A percentile compares a stretch with the other conserved stretches of the same genome.
Conservation (phyloP, 495 filamentous ascomycete species). For the Neurospora sp. region DNA sequence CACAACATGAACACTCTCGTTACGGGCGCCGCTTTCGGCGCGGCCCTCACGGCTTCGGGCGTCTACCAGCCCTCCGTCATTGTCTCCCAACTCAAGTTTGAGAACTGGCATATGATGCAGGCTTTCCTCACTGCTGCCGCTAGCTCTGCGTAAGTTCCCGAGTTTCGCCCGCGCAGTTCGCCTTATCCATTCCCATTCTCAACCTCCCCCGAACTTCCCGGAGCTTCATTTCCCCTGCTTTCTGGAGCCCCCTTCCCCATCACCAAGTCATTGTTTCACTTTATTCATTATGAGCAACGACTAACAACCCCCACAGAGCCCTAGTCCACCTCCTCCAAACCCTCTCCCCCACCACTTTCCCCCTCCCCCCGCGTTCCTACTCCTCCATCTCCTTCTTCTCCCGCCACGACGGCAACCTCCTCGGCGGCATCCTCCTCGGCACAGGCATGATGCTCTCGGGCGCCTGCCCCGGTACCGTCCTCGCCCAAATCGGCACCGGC, state of each 20-base stretch:
- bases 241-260: too few relatives aligned
- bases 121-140: conserved; percentile 46
- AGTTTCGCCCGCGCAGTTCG: too few relatives aligned
- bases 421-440: conserved; percentile 45
- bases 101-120: conserved; percentile 49
- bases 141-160: conserved; percentile 40
- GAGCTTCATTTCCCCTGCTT: too few relatives aligned
- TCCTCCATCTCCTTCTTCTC: conserved; percentile 31
- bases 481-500: conserved; percentile 43
- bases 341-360: conserved; percentile 22
- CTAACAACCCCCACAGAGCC: conserved; percentile 9
- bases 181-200: too few relatives aligned
- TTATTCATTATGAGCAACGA: too few relatives aligned
- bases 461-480: conserved; percentile 46
- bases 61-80: conserved; percentile 45
- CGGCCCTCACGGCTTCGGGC: conserved; percentile 41
- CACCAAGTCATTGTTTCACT: too few relatives aligned
- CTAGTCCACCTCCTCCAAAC: conserved; percentile 24
- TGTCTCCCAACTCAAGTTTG: conserved; percentile 40
- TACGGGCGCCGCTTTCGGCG: conserved; percentile 44
- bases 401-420: conserved; percentile 43
- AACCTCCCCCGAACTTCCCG: too few relatives aligned
- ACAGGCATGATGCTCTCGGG: conserved; percentile 46
- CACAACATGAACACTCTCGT: conserved; percentile 20
- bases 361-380: conserved; percentile 22